Evolutionary conservation across 179 eudicot species (phyloP).

Genomic region (Dionaea muscipula): DNA sequence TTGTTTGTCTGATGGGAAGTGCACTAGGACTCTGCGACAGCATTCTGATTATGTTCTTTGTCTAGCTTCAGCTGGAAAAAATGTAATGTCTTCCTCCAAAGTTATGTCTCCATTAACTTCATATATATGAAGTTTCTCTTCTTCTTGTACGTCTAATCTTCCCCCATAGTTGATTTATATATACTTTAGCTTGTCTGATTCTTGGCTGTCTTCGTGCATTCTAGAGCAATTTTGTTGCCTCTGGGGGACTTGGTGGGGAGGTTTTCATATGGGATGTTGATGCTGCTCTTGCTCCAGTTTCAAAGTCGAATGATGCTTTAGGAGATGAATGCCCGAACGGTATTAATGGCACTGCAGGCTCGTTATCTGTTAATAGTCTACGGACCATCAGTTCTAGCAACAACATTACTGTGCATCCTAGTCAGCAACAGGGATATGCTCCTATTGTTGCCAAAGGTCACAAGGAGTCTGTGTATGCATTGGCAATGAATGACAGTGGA

Average conservation of each 20-base stretch:
- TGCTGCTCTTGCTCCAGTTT: constrained; percentile 74
- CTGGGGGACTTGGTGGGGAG: constrained; percentile 99
- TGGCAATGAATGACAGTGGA: constrained; percentile 88
- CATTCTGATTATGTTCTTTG: constrained; percentile 95
- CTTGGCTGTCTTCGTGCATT: constrained; percentile 24
- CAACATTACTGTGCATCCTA: constrained; percentile 54
- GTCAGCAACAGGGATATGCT: constrained; percentile 62
- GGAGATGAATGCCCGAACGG: constrained; percentile 61
- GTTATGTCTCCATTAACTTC: not conserved
- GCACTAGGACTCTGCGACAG: constrained; percentile 73
- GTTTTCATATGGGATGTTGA: constrained; percentile 97
- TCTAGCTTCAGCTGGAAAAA: constrained; percentile 77
- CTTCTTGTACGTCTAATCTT: too few species aligned
- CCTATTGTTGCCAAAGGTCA: constrained; percentile 97
- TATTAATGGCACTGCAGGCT: constrained; percentile 43
- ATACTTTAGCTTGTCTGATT: constrained; percentile 15
- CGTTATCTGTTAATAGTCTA: constrained; percentile 40
- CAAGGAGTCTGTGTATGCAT: constrained; percentile 95
- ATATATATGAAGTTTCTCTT: not conserved
- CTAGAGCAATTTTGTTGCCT: constrained; percentile 78
- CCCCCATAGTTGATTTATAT: constrained; percentile 2
- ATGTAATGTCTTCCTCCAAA: constrained; percentile 41
- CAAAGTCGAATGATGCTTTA: constrained; percentile 53
- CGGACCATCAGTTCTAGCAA: constrained; percentile 68
- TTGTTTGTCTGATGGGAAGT: constrained; percentile 68